Base-by-base conservation (phyloP, 257 asterid genomes). In the Fraxinus excelsior region DNA sequence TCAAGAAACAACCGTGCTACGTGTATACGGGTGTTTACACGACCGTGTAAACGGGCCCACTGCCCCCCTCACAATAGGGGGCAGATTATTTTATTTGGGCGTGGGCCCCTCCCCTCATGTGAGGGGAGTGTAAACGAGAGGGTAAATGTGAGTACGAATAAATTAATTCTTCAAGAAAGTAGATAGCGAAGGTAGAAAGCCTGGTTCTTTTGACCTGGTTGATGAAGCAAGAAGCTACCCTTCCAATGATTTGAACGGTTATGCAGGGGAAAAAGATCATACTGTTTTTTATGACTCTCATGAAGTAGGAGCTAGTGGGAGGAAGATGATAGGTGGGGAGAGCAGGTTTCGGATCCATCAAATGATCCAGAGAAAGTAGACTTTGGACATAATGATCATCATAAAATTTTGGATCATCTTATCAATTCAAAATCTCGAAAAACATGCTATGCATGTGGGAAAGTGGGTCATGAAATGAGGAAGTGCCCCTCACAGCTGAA, bases 281-380 rank as follows among this genome's bases (percentile, higher is more conserved):
- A 34, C 81, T 10, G n/a, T 67, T 64, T 60, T 56, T 58, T 74
- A 74, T 75, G 74, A 70, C 71, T 32, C 31, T 53, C 76, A 66
- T 72, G 82, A 74, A 64, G 74, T 70, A 53, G 86, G 77, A 73
- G 82, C 25, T 75, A 37, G 37, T 7, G 80, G 76, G 62, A 82
- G 69, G 81, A 84, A 62, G 85, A 78, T 83, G 86, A 86, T 80
- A 74, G 83, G 80, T 79, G 89, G 88, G 86, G 58, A 8, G 90
- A 87, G 71, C 82, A 81, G 77, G 77, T 71, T 79, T 75, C 58
- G 67, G 83, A 78, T 31, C 80, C 78, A 66, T 53, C 83, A 14
- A 72, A 68, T 69, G 87, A 75, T 46, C 71, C 53, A 72, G 88
- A 86, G n/a, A 73, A 72, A 79, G 65, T 29, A 44, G 84, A 75